These are phyloP conservation scores for Cinnamomum micranthum DNA, from an alignment of 164 flowering plant species.

Conservation along the genomic window DNA sequence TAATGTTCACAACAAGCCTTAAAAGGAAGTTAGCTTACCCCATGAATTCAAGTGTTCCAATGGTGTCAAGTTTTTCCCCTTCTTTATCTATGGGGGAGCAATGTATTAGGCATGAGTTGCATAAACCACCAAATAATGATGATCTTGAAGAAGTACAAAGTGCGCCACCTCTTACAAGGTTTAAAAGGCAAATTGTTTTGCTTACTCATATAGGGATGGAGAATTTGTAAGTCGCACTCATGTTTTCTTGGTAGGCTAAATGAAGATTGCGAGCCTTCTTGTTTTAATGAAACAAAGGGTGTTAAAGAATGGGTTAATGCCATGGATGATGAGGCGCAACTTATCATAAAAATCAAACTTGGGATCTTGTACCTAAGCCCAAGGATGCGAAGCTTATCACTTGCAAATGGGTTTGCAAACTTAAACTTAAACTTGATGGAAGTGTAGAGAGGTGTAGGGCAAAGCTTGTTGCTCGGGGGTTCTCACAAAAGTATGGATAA, in stretches of 20 bases:
- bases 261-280: neutral
- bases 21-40: neutral
- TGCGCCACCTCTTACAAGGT: neutral
- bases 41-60: neutral
- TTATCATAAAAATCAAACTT: neutral
- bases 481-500: neutral
- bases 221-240: neutral
- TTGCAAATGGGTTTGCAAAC: constrained; percentile 1
- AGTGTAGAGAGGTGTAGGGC: neutral
- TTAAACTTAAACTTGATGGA: neutral
- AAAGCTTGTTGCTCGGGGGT: neutral
- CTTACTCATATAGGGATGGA: neutral
- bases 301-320: neutral
- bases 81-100: neutral
- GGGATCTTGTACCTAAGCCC: constrained; percentile 3
- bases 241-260: neutral
- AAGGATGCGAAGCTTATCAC: constrained; percentile 1
- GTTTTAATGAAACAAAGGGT: neutral
- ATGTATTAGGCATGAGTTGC: neutral
- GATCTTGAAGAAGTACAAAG: neutral
- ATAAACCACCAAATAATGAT: neutral
- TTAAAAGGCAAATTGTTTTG: neutral
- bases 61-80: neutral
- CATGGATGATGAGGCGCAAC: constrained; percentile 2
- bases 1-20: neutral